Conservation (phyloP, 1,284 basidiomycete genomes). For the Melampsora larici-populina region DNA sequence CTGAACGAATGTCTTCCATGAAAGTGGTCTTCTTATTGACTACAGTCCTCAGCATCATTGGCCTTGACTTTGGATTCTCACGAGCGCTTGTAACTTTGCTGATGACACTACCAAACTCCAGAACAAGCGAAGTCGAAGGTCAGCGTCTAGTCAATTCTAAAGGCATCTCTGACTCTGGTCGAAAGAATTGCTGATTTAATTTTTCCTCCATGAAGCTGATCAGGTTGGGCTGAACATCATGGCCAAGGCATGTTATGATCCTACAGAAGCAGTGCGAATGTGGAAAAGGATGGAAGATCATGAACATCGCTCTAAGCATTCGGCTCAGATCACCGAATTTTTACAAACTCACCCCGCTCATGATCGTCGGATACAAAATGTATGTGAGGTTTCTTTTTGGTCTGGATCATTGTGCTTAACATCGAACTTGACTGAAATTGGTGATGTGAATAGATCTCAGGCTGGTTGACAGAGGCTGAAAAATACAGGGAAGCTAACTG, state of each 20-base stretch:
- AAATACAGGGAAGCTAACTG: constrained; percentile 18
- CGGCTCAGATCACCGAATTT: constrained; percentile 45
- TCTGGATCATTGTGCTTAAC: background rate
- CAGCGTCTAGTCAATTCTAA: background rate
- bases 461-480: constrained; percentile 38
- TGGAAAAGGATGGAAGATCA: constrained; percentile 42
- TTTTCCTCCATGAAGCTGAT: constrained; percentile 29
- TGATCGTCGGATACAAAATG: constrained; percentile 32
- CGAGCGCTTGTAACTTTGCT: constrained; percentile 48
- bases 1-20: constrained; percentile 51
- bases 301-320: constrained; percentile 46
- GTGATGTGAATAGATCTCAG: constrained; percentile 19
- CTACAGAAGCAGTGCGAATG: constrained; percentile 28
- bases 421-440: too few species aligned
- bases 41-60: constrained; percentile 44
- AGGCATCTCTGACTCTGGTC: constrained; percentile 23
- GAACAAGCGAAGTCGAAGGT: constrained; percentile 50
- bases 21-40: constrained; percentile 47
- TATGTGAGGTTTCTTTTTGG: background rate
- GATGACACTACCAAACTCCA: constrained; percentile 51
- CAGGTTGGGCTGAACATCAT: constrained; percentile 49
- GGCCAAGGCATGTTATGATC: constrained; percentile 50
- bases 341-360: constrained; percentile 44
- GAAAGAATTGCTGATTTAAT: background rate
- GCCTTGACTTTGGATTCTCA: constrained; percentile 32